Conservation (phyloP, 345 rosid genomes). For the Salix dunnii region DNA sequence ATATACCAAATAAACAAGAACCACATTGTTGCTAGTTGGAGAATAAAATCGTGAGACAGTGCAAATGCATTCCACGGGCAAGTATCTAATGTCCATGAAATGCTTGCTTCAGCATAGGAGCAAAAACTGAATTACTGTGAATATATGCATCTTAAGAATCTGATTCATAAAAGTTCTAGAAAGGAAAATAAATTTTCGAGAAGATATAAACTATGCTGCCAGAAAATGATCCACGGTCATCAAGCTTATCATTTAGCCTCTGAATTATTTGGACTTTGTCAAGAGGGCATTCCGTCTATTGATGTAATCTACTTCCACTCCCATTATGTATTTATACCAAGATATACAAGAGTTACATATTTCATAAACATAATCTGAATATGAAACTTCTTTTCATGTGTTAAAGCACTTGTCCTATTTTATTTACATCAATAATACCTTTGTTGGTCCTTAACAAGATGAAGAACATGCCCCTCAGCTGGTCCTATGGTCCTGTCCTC, state of each 20-base stretch:
- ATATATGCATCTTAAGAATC: neutral
- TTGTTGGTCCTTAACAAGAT: constrained; percentile 73
- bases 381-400: neutral
- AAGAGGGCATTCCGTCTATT: neutral
- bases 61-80: neutral
- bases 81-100: neutral
- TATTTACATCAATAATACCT: constrained; percentile 38
- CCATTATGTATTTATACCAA: neutral
- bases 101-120: neutral
- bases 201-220: neutral
- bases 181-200: neutral
- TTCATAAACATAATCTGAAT: neutral
- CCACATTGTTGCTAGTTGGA: neutral
- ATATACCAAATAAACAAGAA: neutral
- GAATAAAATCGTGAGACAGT: neutral
- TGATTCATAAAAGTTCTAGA: neutral
- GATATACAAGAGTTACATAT: neutral
- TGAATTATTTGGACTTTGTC: neutral
- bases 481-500: constrained; percentile 60
- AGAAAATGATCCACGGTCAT: neutral
- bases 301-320: neutral
- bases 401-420: neutral
- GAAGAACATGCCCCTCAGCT: constrained; percentile 51
- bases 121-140: neutral
- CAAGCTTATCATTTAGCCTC: neutral